Evolutionary conservation across 192 early-diverging fungal genomes (phyloP).

Genomic region (Coemansia umbellata): DNA sequence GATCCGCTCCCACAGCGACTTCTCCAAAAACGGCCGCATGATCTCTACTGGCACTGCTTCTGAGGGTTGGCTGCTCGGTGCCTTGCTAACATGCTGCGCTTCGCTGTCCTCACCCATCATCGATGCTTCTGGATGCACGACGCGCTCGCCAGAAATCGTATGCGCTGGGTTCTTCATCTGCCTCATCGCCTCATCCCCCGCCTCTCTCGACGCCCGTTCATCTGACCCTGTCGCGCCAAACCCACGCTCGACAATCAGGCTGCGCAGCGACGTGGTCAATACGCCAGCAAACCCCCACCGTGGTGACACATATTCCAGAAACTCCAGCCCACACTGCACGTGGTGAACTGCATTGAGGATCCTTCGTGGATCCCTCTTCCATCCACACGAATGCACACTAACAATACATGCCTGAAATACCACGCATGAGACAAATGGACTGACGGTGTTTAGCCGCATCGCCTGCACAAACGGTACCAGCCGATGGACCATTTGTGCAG

Average conservation of each 20-base stretch:
- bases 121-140: neutral
- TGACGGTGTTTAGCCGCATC: constrained; percentile 28
- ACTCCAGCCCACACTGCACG: constrained; percentile 28
- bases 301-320: constrained; percentile 32
- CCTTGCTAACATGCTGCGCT: neutral
- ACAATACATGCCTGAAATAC: constrained; percentile 46
- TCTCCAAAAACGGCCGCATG: constrained; percentile 23
- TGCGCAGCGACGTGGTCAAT: constrained; percentile 32
- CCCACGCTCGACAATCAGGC: constrained; percentile 38
- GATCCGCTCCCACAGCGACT: constrained; percentile 32
- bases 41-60: constrained; percentile 3
- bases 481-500: constrained; percentile 31
- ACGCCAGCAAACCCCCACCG: constrained; percentile 40
- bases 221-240: constrained; percentile 15
- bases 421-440: constrained; percentile 30
- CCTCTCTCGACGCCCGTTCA: neutral
- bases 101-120: neutral
- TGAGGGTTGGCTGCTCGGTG: neutral
- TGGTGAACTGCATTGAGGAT: constrained; percentile 16
- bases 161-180: neutral
- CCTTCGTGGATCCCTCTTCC: constrained; percentile 16
- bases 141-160: neutral
- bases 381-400: constrained; percentile 31
- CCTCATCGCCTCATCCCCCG: neutral
- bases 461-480: constrained; percentile 38